Conservation (phyloP, 2,329 filamentous ascomycete genomes). For the Didymella pomorum region DNA sequence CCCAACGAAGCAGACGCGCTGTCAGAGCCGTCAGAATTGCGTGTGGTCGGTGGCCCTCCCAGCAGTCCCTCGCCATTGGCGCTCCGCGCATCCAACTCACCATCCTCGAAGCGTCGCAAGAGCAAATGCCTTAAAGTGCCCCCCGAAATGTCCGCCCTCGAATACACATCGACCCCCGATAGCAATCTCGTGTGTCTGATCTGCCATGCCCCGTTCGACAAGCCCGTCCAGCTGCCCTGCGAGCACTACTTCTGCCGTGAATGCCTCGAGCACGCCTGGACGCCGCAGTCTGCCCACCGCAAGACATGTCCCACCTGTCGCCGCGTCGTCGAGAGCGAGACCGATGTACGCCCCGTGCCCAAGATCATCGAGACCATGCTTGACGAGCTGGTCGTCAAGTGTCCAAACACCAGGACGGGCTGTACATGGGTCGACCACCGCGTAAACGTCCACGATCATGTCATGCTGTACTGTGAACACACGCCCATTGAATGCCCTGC, state of each 20-base stretch:
- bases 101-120: slow-evolving; percentile 47
- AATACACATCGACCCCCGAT: slow-evolving; percentile 65
- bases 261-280: slow-evolving; percentile 59
- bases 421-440: slow-evolving; percentile 63
- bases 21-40: slow-evolving; percentile 34
- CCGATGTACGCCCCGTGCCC: slow-evolving; percentile 53
- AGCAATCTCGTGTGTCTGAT: slow-evolving; percentile 70
- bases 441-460: slow-evolving; percentile 65
- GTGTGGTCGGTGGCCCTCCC: slow-evolving; percentile 51
- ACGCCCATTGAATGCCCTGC: slow-evolving; percentile 62
- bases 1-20: slow-evolving; percentile 27
- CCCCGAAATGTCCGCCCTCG: slow-evolving; percentile 65
- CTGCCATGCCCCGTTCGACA: slow-evolving; percentile 68
- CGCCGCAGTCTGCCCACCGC: slow-evolving; percentile 38
- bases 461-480: slow-evolving; percentile 67
- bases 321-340: slow-evolving; percentile 50
- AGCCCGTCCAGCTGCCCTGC: slow-evolving; percentile 65
- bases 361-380: slow-evolving; percentile 68
- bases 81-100: slow-evolving; percentile 50
- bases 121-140: slow-evolving; percentile 44
- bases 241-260: slow-evolving; percentile 70
- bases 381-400: slow-evolving; percentile 67
- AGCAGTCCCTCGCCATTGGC: slow-evolving; percentile 50
- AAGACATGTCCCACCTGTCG: slow-evolving; percentile 66
- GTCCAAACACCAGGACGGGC: slow-evolving; percentile 63